These are phyloP conservation scores for Rugonectria rugulosa DNA, from an alignment of 2,329 filamentous ascomycete species.

Conservation along the genomic window DNA sequence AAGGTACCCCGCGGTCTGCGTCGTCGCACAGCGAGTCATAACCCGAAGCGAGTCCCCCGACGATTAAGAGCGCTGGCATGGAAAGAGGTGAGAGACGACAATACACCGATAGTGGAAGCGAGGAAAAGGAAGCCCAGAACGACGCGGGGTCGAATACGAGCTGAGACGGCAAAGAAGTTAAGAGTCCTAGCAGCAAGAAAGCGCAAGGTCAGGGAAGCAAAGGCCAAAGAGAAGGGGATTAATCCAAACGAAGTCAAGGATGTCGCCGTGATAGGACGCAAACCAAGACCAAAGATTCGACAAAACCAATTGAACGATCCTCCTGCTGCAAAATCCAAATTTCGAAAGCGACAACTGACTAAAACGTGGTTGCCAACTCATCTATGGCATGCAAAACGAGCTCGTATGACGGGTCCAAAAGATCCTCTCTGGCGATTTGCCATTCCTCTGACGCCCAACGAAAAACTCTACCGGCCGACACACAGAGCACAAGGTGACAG, in stretches of 20 bases:
- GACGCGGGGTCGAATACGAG: constrained; percentile 67
- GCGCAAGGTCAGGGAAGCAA: constrained; percentile 51
- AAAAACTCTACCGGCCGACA: constrained; percentile 88
- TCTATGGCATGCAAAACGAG: constrained; percentile 90
- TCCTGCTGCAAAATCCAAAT: constrained; percentile 66
- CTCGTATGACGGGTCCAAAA: constrained; percentile 82
- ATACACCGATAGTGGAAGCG: constrained; percentile 80
- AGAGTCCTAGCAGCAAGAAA: constrained; percentile 68
- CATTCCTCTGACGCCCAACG: constrained; percentile 82
- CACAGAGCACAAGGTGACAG: constrained; percentile 79
- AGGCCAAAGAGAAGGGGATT: constrained; percentile 35
- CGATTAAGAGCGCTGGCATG: constrained; percentile 74
- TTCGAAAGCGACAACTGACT: constrained; percentile 82
- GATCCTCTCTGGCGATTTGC: constrained; percentile 90
- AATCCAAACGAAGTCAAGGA: constrained; percentile 19
- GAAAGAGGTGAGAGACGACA: constrained; percentile 84
- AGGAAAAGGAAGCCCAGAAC: constrained; percentile 68
- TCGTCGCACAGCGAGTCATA: constrained; percentile 91
- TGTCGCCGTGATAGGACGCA: constrained; percentile 31
- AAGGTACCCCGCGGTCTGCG: constrained; percentile 85
- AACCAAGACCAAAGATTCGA: constrained; percentile 70
- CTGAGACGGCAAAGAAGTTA: constrained; percentile 78
- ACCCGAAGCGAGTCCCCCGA: constrained; percentile 87
- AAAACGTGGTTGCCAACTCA: constrained; percentile 98
- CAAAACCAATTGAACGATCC: constrained; percentile 72